Evolutionary conservation across 192 early-diverging fungal genomes (phyloP), one percentile per base, ranked within the genome.

Genomic region (Gigaspora rosea): DNA sequence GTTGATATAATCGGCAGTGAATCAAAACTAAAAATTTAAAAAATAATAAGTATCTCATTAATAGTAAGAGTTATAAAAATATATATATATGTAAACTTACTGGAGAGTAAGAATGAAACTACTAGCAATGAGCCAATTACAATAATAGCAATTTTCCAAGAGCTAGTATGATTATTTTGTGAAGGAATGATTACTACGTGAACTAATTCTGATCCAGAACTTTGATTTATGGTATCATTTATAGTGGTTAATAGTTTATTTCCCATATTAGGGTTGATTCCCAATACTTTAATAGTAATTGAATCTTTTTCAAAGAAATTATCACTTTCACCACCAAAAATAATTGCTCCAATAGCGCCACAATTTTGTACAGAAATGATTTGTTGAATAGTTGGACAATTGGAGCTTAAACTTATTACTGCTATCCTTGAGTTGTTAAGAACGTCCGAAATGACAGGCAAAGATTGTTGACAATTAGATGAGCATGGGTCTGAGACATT

Each of bases 1-100:
- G 73, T 75, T 75, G 73, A 41, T 75, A 75, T 49, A 75, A 50
- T 27, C 73, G 73, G 15, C 47, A 75, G 58, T 75, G 73, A 51
- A 75, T 75, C 27, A 54, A 49, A 13, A 75, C 73, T 75, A 64
- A 57, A 27, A 20, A 41, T 35, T 16, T 12, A 65, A n/a, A 66
- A 66, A 63, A 27, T 33, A 32, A 4, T 41, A 36, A 18, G 56
- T n/a, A 11, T 33, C 18, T 72, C 16, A 20, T 72, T 41, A 41
- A 41, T 41, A 11, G n/a, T 54, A 32, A 56, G 20, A 20, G 20
- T 18, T 6, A 13, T 18, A 16, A 72, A 36, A 27, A 27, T 27
- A 8, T n/a, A 57, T 4, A 52, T 41, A 47, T 35, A n/a, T n/a
- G 33, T 50, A 75, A 63, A 64, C 46, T 64, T 52, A 75, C 73